Evolutionary conservation across 257 asterid species (phyloP).

Genomic region (Ilex asprella): DNA sequence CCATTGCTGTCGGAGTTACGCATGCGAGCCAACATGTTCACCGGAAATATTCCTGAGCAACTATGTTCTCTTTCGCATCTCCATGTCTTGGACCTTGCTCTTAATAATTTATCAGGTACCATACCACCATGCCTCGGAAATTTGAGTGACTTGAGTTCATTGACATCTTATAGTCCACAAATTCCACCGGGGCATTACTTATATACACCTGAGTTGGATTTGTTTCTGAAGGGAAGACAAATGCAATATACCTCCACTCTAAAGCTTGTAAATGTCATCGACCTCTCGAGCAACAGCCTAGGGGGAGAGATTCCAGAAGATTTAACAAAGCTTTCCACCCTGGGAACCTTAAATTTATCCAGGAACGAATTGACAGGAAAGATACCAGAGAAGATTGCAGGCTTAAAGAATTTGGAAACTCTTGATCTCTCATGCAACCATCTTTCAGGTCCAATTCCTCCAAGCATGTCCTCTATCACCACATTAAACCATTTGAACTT

Average conservation of each 20-base stretch:
- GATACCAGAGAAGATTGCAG: conserved; percentile 17
- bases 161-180: neutral
- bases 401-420: conserved; percentile 9
- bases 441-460: conserved; percentile 9
- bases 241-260: conserved; percentile 7
- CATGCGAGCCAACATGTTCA: conserved; percentile 9
- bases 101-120: conserved; percentile 16
- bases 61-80: conserved; percentile 14
- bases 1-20: conserved; percentile 1
- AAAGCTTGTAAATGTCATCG: conserved; percentile 13
- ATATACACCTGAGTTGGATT: conserved; percentile 3
- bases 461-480: conserved; percentile 11
- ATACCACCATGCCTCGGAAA: conserved; percentile 15
- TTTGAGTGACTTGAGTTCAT: conserved; percentile 1
- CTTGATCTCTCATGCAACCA: conserved; percentile 21
- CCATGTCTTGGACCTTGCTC: conserved; percentile 23
- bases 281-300: conserved; percentile 15
- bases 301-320: conserved; percentile 7
- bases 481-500: conserved; percentile 10
- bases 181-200: conserved; percentile 2
- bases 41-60: conserved; percentile 8
- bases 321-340: conserved; percentile 2
- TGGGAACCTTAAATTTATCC: conserved; percentile 19
- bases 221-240: conserved; percentile 17
- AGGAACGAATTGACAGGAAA: conserved; percentile 16